Base-by-base conservation (phyloP, 208 protist species). In the Porcisia hertigi region DNA sequence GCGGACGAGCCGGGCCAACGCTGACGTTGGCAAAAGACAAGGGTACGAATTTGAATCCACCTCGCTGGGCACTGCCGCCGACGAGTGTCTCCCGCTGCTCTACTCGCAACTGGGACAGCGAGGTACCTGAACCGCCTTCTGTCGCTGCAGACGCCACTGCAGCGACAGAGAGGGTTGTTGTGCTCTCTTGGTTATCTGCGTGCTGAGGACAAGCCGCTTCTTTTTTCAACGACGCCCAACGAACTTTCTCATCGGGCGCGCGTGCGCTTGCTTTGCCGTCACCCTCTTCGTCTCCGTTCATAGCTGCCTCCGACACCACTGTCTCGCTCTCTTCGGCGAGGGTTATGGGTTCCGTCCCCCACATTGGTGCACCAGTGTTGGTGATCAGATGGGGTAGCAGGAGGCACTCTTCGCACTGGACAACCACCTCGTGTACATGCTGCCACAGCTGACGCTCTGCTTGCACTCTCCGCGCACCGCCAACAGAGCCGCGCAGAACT, bases 381-480 rank as follows among this genome's bases (percentile, higher is more conserved):
- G 47, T 53, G 8, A 75, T 20, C 14, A 85, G 71, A 47, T 82
- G 81, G 25, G 81, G 81, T 39, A 86, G 73, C 72, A 86, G 6
- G 39, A 82, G 55, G 25, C 73, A 82, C 20, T 55, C 52, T 5
- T 79, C 69, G 59, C 71, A 86, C 23, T 76, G 62, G 23, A 74
- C 52, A 23, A 81, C 16, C 20, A 77, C 66, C 36, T 72, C 30
- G 1, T 45, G 8, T 20, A 71, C 73, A 3, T 64, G 69, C 34
- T 57, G 25, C 60, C 70, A 72, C 52, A 66, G 23, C 47, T 49
- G 45, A 14, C 43, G 71, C 30, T 55, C 71, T 2, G 58, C 39
- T 7, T 25, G 71, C 52, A 62, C 58, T 2, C 14, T 20, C 43
- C 11, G 71, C 1, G 57, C 39, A 66, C 20, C 23, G 39, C 39